Evolutionary conservation across 208 protist genomes (phyloP), one percentile per base, ranked within the genome.

Genomic region (Acanthamoeba comandoni): DNA sequence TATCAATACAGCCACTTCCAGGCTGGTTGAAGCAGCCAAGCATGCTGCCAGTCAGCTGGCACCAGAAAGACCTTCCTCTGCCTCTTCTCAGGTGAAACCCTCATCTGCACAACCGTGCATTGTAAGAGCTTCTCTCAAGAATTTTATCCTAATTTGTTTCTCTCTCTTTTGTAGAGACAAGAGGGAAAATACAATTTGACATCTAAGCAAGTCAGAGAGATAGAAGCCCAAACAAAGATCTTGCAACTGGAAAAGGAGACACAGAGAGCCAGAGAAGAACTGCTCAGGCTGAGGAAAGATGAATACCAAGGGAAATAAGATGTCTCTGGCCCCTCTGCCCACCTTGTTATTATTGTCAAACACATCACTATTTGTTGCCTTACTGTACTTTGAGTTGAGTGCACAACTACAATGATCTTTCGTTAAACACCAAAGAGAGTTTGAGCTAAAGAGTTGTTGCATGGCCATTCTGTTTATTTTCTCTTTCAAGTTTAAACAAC

Each of bases 181-280:
- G n/a, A n/a, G n/a, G 35, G 35, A 7, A 77, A 77, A 22, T 77
- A 77, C 69, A 77, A 35, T 35, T 55, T 77, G 69, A 77, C 69
- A 15, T 7, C 22, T 11, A 77, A 77, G 69, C 69, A 77, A 22
- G 52, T 77, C 69, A 35, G 31, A 19, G 69, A 77, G 35, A 77
- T 77, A 7, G 69, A 77, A 29, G 69, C 69, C 69, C 69, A 77
- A 22, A 77, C 69, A 15, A 77, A 19, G 31, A 7, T 77, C 29
- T 22, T 77, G 3, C 9, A 77, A 22, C 69, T 77, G 17, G 69
- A 77, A 29, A 77, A 77, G 24, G 69, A 77, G 69, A 51, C 69
- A 7, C 24, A 77, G 69, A 77, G 35, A 48, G 69, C 69, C 29
- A 43, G 69, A 48, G 69, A 77, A 22, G 69, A 77, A 22, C 69